Base-by-base conservation (phyloP, 768 basidiomycete species). In the Trametes maxima region DNA sequence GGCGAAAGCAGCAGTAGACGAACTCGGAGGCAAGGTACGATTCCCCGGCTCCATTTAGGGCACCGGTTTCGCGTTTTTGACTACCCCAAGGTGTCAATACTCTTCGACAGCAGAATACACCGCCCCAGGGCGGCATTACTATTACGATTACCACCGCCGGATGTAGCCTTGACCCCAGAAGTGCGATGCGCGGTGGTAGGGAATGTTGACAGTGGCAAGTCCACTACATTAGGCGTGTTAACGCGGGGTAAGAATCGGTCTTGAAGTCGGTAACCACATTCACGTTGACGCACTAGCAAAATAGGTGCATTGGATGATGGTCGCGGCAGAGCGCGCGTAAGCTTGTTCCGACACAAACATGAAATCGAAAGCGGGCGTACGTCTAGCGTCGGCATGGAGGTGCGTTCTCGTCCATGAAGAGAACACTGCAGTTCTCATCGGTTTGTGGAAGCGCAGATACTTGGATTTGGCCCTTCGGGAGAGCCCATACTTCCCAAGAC, bases 361-460 rank as follows among this genome's bases (percentile, higher is more conserved):
- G 97, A 99, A 75, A 80, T 98, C 54, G 97, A 98, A 77, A 94
- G 90, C 19, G 96, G 96, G 6, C 79, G 97, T 52, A 99, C 97
- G 0, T 94, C 92, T 22, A 94, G 91, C 62, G 93, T 98, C 44
- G 97, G 97, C 21, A 95, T 97, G 89, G 97, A 99, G 82, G 94
- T 94, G 63, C 59, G 80, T 60, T n/a, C 55, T 22, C 13, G 6
- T 17, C 24, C 22, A 52, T n/a, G n/a, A n/a, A n/a, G n/a, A n/a
- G n/a, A n/a, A n/a, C n/a, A n/a, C 12, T 48, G 25, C 5, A 11
- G 39, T 14, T 35, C 61, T 14, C 19, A 16, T 17, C 22, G 17
- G 37, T 40, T 14, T 33, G 3, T 39, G 4, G 7, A 21, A 13
- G 11, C 12, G 1, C 64, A 94, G 92, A 96, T 97, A 56, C 78